Evolutionary conservation across 2,329 filamentous ascomycete species (phyloP).

Genomic region (Monilinia fructicola): DNA sequence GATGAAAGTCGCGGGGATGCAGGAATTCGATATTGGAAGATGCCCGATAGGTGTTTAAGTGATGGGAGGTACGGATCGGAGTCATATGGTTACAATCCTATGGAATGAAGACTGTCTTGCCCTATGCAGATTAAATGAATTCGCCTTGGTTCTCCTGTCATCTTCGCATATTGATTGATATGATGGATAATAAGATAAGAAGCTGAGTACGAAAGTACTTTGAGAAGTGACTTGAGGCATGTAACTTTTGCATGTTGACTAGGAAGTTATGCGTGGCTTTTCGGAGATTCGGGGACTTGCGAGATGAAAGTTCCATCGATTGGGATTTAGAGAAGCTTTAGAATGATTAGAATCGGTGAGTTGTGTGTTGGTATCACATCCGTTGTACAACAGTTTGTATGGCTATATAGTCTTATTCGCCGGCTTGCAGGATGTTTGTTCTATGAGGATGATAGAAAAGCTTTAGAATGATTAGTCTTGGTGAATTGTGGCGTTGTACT

Average conservation of each 20-base stretch:
- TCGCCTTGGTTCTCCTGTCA: conserved; percentile 8
- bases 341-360: conserved; percentile 17
- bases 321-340: conserved; percentile 8
- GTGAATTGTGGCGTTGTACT: neutral
- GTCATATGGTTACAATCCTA: conserved; percentile 12
- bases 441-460: conserved; percentile 1
- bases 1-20: neutral
- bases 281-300: conserved; percentile 23
- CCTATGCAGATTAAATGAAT: conserved; percentile 22
- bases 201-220: conserved; percentile 6
- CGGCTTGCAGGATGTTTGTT: neutral
- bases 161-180: neutral
- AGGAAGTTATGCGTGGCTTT: conserved; percentile 20
- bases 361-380: neutral
- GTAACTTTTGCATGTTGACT: conserved; percentile 9
- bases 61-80: conserved; percentile 14
- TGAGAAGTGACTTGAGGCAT: conserved; percentile 8
- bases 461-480: conserved; percentile 1
- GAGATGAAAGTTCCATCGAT: conserved; percentile 3
- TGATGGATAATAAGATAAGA: neutral
- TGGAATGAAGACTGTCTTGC: conserved; percentile 15
- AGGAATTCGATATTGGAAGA: conserved; percentile 7
- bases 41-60: conserved; percentile 9
- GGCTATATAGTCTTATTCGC: neutral
- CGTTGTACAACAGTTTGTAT: neutral